Conservation (phyloP, 108 stramenopile species). For the Cylindrotheca fusiformis region DNA sequence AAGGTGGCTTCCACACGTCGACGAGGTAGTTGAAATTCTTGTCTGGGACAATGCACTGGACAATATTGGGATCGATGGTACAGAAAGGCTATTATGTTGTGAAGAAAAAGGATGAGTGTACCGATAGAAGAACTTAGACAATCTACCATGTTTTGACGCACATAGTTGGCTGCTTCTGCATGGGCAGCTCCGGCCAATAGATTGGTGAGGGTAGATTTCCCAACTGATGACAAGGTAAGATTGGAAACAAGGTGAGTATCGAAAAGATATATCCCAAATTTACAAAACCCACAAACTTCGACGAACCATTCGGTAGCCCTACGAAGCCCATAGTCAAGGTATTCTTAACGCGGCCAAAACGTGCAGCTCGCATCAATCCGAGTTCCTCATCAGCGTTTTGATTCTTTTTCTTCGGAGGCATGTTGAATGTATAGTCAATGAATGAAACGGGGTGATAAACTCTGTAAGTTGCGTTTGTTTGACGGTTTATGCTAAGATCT, state of each 20-base stretch:
- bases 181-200: conserved; percentile 82
- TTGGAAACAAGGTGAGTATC: too few species aligned
- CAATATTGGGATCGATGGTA: conserved; percentile 99
- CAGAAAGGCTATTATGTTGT: conserved; percentile 86
- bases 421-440: too few species aligned
- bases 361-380: conserved; percentile 79
- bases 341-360: conserved; percentile 90
- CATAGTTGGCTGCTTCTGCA: conserved; percentile 86
- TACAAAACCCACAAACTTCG: too few species aligned
- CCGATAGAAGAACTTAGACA: too few species aligned
- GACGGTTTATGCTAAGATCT: too few species aligned
- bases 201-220: conserved; percentile 92
- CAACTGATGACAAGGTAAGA: conserved; percentile 53
- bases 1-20: conserved; percentile 79
- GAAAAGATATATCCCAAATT: conserved; percentile 5
- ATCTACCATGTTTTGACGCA: too few species aligned
- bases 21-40: conserved; percentile 96
- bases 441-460: too few species aligned
- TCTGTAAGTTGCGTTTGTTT: too few species aligned
- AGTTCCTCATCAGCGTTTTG: conserved; percentile 60
- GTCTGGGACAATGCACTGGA: conserved; percentile 94
- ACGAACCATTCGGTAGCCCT: conserved; percentile 18
- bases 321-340: conserved; percentile 84
- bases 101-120: conserved; percentile 6
- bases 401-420: conserved; percentile 90